Evolutionary conservation across 352 stramenopile species (phyloP), one percentile per base, ranked within the genome.

Genomic region (Pythium coloratum): DNA sequence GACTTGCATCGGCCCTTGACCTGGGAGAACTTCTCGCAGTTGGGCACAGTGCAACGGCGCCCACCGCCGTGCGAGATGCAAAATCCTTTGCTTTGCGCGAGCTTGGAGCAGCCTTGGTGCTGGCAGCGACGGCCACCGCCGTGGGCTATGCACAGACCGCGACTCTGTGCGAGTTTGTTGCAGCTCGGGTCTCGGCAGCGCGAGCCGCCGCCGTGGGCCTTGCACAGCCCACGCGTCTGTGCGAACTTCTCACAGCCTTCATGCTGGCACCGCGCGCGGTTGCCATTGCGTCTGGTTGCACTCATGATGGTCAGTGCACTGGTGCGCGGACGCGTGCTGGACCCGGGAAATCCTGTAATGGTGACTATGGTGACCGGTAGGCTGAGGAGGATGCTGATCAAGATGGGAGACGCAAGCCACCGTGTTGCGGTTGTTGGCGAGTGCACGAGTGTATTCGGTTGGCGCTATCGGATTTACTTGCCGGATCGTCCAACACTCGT

Each of bases 11-110:
- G 86, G 26, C 86, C 86, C 46, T 92, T 92, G 63, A 95, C 86
- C 65, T 95, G 86, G n/a, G 86, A 92, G 62, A 95, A 95, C 76
- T 95, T 95, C 59, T 92, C 77, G 66, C 89, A 96, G 70, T 86
- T 80, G 2, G 76, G 66, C 30, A 92, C 81, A 24, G 73, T 86
- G 70, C 86, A 95, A 1, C 86, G 84, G 0, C 84, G 86, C 6
- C 86, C 86, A 28, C 86, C 86, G 38, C 86, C 86, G 67, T 94
- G 86, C 20, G 86, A 89, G 59, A 94, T 92, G 77, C 86, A 94
- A 66, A 88, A 90, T 9, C 86, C 86, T 57, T 90, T 90, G 60
- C 75, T 90, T 72, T 94, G 85, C 3, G 86, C 86, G 62, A 89
- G 67, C 68, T 92, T 94, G 60, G 76, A 73, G 74, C 86, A 94